Evolutionary conservation across 2,329 filamentous ascomycete species (phyloP).

Genomic region (Penicillium vulpinum): DNA sequence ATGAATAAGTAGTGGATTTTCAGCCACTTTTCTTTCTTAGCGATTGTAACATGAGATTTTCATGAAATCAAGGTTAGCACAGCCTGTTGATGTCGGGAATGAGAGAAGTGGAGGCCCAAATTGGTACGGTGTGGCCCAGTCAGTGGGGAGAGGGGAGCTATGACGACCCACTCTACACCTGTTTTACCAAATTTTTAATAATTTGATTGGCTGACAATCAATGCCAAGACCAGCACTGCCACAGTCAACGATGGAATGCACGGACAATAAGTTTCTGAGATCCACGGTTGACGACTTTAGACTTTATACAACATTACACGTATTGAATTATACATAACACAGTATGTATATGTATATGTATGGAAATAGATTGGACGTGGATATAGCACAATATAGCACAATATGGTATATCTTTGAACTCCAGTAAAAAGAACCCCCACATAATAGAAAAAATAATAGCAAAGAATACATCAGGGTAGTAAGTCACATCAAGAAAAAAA

Average conservation of each 20-base stretch:
- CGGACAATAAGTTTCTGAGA: neutral
- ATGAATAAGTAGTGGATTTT: constrained; percentile 3
- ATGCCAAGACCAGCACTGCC: constrained; percentile 18
- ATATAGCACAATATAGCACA: too few relatives aligned
- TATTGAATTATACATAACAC: too few relatives aligned
- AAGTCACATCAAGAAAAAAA: constrained; percentile 21
- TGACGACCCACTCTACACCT: neutral
- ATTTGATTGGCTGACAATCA: neutral
- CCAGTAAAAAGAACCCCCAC: constrained; percentile 15
- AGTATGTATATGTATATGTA: too few relatives aligned
- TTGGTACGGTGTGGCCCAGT: neutral
- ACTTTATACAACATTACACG: neutral
- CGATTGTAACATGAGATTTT: neutral
- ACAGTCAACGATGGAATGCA: constrained; percentile 4
- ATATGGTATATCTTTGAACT: constrained; percentile 25
- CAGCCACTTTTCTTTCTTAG: constrained; percentile 16
- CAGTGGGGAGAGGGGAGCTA: neutral
- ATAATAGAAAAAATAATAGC: constrained; percentile 10
- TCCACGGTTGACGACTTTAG: neutral
- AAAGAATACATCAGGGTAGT: constrained; percentile 13
- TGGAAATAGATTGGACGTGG: too few relatives aligned
- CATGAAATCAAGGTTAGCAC: constrained; percentile 5
- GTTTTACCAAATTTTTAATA: rapidly evolving
- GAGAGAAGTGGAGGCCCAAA: neutral
- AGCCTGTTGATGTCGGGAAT: constrained; percentile 1